Evolutionary conservation across 1,139 yeast genomes (phyloP), one percentile per base, ranked within the genome.

Genomic region (Hemisphaericaspora xylanilytica): DNA sequence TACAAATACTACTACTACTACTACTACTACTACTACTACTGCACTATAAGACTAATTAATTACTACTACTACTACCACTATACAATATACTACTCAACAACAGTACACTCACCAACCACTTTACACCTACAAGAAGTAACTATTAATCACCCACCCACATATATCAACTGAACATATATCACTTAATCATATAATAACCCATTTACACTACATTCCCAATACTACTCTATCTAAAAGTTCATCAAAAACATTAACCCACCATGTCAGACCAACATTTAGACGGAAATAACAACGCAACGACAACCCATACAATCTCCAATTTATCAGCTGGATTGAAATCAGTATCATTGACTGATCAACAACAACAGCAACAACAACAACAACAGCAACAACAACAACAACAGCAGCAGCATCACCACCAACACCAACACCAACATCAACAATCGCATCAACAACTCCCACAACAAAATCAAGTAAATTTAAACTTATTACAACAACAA

Each of bases 241-340:
- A 22, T 22, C 6, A 5, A 9, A 22, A 12, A 22, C 26, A 10
- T 22, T 6, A 20, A 20, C 22, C 7, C 8, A 5, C 14, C 16
- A 37, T 38, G 42, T 34, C 40, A 3, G 43, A 42, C 21, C 46
- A 39, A 27, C 35, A 41, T 27, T 31, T 32, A 20, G 35, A 43
- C 32, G 34, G 27, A 31, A 32, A 27, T 28, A 40, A 31, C 36
- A 49, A 42, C 28, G 37, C 49, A 31, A 4, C 9, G 11, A 17
- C 32, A 3, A 42, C 51, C 12, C 57, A 50, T 38, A 46, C 46
- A 16, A 69, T 73, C 41, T 71, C 77, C 38, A 68, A 72, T 48
- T 60, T 73, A 40, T 67, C 75, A 13, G 79, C 77, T 3, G 79
- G 79, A n/a, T 65, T 73, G 44, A 71, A 70, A 53, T 61, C 67